A percentile compares a stretch with the other conserved stretches of the same genome.
These are phyloP conservation scores for Suillus paluster DNA, from an alignment of 768 basidiomycete genomes.

Conservation along the genomic window DNA sequence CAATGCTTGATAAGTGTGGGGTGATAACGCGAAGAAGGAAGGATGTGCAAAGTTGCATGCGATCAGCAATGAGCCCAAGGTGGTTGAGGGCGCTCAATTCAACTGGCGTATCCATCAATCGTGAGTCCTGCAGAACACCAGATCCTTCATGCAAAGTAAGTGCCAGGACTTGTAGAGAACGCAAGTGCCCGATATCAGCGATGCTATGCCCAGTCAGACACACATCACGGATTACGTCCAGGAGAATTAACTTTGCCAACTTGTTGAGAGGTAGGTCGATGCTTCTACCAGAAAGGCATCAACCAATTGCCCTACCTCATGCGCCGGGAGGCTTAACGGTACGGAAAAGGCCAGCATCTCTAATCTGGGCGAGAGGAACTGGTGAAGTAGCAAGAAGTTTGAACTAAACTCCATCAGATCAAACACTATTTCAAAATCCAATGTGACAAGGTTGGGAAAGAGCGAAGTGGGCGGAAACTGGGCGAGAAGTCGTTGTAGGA, in stretches of 20 bases:
- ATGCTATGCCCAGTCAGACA: neutral
- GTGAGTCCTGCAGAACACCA: neutral
- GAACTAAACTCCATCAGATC: neutral
- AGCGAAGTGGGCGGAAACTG: neutral
- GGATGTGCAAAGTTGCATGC: neutral
- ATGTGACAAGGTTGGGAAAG: no score
- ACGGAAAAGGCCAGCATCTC: neutral
- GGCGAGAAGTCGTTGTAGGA: neutral
- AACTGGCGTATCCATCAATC: neutral
- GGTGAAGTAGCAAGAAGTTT: neutral
- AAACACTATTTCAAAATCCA: neutral
- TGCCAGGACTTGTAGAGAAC: neutral
- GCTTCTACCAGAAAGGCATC: no score
- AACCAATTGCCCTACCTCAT: no score
- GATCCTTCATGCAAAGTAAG: no score
- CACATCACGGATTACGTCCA: neutral
- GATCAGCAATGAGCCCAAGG: neutral
- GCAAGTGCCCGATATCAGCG: neutral
- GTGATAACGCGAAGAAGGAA: neutral
- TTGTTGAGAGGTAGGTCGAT: neutral
- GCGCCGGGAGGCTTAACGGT: no score
- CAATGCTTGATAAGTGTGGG: no score
- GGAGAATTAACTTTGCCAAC: neutral
- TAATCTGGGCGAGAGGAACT: neutral
- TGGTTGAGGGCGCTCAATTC: neutral